Percentiles rank a stretch among this genome's conserved stretches.
These are phyloP conservation scores for Solanum commersonii DNA, from an alignment of 257 asterid species.

Conservation along the genomic window DNA sequence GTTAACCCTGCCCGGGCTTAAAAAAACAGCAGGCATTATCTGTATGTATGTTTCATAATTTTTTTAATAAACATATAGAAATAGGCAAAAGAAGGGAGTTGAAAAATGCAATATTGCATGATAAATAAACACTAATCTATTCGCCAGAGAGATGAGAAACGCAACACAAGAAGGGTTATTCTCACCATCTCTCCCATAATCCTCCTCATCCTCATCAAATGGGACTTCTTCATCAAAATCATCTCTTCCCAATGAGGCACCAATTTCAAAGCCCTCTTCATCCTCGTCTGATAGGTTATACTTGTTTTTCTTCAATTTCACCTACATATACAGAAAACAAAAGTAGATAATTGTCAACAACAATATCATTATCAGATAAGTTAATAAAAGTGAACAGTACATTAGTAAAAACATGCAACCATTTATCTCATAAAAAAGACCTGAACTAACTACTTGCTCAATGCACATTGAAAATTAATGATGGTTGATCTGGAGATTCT, in stretches of 20 bases:
- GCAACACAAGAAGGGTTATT: slow-evolving; percentile 26
- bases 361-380: neutral
- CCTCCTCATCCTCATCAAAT: slow-evolving; percentile 57
- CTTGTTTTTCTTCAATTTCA: slow-evolving; percentile 61
- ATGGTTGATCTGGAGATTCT: neutral
- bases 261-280: slow-evolving; percentile 65
- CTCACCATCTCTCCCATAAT: slow-evolving; percentile 10
- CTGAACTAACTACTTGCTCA: neutral
- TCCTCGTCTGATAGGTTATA: slow-evolving; percentile 87
- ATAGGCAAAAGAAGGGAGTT: neutral
- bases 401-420: neutral
- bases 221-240: slow-evolving; percentile 78
- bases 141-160: neutral
- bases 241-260: slow-evolving; percentile 43
- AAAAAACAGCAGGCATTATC: neutral
- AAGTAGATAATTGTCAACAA: neutral
- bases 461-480: neutral
- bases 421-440: neutral
- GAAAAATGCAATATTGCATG: neutral
- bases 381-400: neutral
- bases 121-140: neutral
- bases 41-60: neutral
- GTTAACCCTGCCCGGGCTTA: neutral
- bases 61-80: neutral
- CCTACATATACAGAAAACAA: slow-evolving; percentile 14